Conservation (phyloP, 2,329 filamentous ascomycete species). For the Taxawa tesnikishii region DNA sequence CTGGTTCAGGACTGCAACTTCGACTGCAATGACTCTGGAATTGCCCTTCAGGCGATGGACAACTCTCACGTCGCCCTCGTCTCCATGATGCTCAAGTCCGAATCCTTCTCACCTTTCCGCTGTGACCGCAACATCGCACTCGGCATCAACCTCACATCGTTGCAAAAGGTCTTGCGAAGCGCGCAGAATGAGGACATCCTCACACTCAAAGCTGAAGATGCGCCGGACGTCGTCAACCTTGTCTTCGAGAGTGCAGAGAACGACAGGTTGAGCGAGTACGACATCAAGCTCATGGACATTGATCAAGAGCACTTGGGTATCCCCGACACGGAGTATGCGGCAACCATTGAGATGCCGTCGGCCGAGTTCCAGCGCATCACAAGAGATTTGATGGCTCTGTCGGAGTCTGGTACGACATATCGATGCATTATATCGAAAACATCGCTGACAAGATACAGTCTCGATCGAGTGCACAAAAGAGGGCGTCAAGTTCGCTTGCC, state of each 20-base stretch:
- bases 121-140: slow-evolving; percentile 99
- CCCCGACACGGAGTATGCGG: slow-evolving; percentile 95
- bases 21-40: slow-evolving; percentile 99
- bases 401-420: slow-evolving; percentile 69
- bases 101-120: slow-evolving; percentile 87
- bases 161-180: slow-evolving; percentile 93
- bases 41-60: slow-evolving; percentile 98
- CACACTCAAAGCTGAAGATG: slow-evolving; percentile 94
- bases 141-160: slow-evolving; percentile 88
- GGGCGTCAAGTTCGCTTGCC: slow-evolving; percentile 87
- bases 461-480: slow-evolving; percentile 95
- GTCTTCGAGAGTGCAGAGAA: slow-evolving; percentile 82
- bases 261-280: slow-evolving; percentile 94
- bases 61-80: slow-evolving; percentile 98
- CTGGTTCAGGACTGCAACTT: slow-evolving; percentile 99
- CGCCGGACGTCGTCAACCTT: slow-evolving; percentile 88
- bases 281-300: slow-evolving; percentile 99
- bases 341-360: slow-evolving; percentile 79
- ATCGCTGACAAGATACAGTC: slow-evolving; percentile 42
- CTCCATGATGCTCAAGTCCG: slow-evolving; percentile 95
- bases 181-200: slow-evolving; percentile 90
- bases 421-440: not conserved
- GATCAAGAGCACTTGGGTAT: slow-evolving; percentile 99
- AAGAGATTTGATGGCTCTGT: slow-evolving; percentile 80
- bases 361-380: slow-evolving; percentile 90